Base-by-base conservation (phyloP, 2,329 filamentous ascomycete species). In the Rachicladosporium sp. region DNA sequence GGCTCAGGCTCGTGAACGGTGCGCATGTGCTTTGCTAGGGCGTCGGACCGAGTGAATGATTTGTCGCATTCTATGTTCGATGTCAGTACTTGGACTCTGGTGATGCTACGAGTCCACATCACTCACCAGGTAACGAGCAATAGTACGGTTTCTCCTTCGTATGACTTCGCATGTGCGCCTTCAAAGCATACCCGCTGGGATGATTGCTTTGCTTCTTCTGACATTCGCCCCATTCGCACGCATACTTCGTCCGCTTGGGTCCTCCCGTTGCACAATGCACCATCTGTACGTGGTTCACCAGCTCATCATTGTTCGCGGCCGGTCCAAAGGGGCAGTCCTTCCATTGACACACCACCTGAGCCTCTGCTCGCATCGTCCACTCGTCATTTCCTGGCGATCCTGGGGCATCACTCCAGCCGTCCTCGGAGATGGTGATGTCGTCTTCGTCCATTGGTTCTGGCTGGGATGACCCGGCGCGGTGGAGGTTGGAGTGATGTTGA, bases 131-230 rank as follows among this genome's bases (percentile, higher is more conserved):
- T 31, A 98, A 65, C 23, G 87, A 84, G 63, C 91, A 98, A 65
- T 94, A 95, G 59, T 96, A 96, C 0, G 91, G 91, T 66, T 98
- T 98, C 70, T 98, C 91, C 56, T 91, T 76, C 1, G 91, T 98
- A 60, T 98, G 91, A 58, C 88, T 95, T 51, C 91, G 74, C 88
- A 98, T 94, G 57, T 98, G 91, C 7, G 91, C 91, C 60, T 93
- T 88, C 47, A 98, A 67, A 4, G 91, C 91, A 64, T 98, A 98
- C 2, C 86, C 91, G 54, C 87, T 94, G 1, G 89, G 89, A 63
- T 98, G 91, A 11, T 85, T 79, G 62, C 91, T 78, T 43, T 87
- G 86, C 66, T 94, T 96, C 45, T 88, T 69, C 38, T 71, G 73
- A 60, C 91, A 98, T 49, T 89, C 89, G 43, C 75, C 77, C 91